phyloP scores from a whole-genome alignment of 106 monocot genomes.

The Dendrobium chrysotoxum region DNA sequence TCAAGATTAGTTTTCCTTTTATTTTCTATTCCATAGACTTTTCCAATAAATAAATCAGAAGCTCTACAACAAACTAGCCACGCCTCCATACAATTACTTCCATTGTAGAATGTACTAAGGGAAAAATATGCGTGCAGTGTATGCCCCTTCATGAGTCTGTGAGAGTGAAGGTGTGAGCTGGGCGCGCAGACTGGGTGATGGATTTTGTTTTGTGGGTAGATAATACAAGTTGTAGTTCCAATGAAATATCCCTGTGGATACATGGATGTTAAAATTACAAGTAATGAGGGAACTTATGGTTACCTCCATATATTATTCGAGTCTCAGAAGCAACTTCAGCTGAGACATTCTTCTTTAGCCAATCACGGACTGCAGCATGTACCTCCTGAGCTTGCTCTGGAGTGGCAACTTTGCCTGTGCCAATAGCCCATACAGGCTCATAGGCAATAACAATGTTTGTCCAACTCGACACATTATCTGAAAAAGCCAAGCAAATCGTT shows the following conservation, averaged over 20 bases:
- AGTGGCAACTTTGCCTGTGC: constrained; percentile 92
- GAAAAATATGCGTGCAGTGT: no score
- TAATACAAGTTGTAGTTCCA: neutral
- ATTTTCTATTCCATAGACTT: no score
- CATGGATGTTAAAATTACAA: neutral
- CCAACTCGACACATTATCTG: constrained; percentile 86
- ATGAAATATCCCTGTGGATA: neutral
- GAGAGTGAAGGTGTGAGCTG: no score
- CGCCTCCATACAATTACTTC: no score
- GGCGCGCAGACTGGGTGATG: neutral
- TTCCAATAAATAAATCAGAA: no score
- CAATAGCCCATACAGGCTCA: constrained; percentile 99
- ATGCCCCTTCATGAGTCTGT: no score
- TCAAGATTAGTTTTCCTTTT: no score
- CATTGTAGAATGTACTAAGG: no score
- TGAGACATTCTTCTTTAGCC: constrained; percentile 91
- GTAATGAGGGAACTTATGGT: neutral
- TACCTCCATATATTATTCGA: constrained; percentile 98
- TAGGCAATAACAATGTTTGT: constrained; percentile 86
- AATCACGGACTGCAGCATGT: constrained; percentile 81
- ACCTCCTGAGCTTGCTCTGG: constrained; percentile 98
- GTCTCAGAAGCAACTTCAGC: constrained; percentile 71
- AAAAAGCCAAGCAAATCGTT: neutral
- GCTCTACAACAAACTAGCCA: no score
- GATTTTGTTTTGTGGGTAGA: neutral